These are phyloP conservation scores for Daedaleopsis nitida DNA, from an alignment of 768 basidiomycete genomes.

Conservation along the genomic window DNA sequence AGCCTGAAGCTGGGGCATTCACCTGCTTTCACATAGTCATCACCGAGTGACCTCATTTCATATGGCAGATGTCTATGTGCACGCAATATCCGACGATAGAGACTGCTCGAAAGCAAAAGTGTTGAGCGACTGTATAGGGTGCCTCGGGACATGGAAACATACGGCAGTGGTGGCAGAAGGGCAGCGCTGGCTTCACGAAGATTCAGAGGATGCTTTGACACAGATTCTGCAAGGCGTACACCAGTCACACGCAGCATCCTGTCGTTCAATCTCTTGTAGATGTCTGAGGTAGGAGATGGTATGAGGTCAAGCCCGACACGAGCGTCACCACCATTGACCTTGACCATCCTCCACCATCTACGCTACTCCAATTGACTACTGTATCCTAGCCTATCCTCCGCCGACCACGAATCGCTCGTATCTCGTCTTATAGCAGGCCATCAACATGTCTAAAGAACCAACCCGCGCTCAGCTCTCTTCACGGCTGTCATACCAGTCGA, in stretches of 20 bases:
- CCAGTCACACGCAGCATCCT: slow-evolving; percentile 41
- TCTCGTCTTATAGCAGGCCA: not conserved
- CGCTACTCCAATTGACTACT: not conserved
- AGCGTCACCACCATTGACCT: not conserved
- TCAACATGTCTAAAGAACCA: slow-evolving; percentile 54
- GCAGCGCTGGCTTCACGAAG: slow-evolving; percentile 63
- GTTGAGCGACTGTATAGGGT: not conserved
- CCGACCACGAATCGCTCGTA: not conserved
- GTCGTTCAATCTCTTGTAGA: not conserved
- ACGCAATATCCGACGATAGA: slow-evolving; percentile 81
- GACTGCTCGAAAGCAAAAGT: slow-evolving; percentile 40
- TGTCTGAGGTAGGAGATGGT: not conserved
- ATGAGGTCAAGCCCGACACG: slow-evolving; percentile 1
- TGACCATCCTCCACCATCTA: not conserved
- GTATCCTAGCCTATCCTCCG: not conserved
- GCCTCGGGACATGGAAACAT: slow-evolving; percentile 30
- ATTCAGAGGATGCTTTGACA: slow-evolving; percentile 58
- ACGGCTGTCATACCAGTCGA: slow-evolving; percentile 61
- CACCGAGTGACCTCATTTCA: slow-evolving; percentile 86
- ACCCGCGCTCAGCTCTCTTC: slow-evolving; percentile 74
- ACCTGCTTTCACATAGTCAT: slow-evolving; percentile 85
- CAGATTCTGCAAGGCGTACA: slow-evolving; percentile 54
- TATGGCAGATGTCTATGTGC: slow-evolving; percentile 70
- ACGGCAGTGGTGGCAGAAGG: slow-evolving; percentile 86
- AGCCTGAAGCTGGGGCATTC: slow-evolving; percentile 7